A percentile compares a stretch with the other conserved stretches of the same genome.
phyloP scores from a whole-genome alignment of 1,284 basidiomycete species.

The Vanrija sp. region DNA sequence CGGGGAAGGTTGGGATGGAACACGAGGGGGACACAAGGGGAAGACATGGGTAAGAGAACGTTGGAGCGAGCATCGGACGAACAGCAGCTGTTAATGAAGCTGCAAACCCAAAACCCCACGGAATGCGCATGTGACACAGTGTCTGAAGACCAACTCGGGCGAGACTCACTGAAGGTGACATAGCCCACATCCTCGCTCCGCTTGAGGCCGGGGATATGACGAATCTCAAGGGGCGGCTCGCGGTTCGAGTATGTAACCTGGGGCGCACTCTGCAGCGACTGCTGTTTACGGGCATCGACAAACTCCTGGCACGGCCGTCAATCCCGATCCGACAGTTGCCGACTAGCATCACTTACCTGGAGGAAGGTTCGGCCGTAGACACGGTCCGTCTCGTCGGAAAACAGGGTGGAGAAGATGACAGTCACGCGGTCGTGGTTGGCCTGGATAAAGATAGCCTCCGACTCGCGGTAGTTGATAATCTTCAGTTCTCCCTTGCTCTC shows the following conservation, averaged over 20 bases:
- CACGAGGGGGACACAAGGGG: background rate
- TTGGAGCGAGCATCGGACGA: background rate
- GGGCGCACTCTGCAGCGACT: slow-evolving; percentile 92
- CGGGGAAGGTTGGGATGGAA: too few species aligned
- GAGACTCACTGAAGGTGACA: slow-evolving; percentile 74
- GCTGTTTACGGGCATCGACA: slow-evolving; percentile 90
- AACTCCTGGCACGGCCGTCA: slow-evolving; percentile 67
- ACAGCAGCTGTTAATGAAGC: too few species aligned
- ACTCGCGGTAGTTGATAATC: slow-evolving; percentile 89
- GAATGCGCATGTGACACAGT: too few species aligned
- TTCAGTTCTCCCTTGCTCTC: slow-evolving; percentile 72
- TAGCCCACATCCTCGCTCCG: slow-evolving; percentile 91
- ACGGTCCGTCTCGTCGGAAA: slow-evolving; percentile 95
- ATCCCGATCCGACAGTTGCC: background rate
- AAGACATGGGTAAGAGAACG: too few species aligned
- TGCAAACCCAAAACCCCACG: too few species aligned
- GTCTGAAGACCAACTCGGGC: background rate
- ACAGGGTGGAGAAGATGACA: slow-evolving; percentile 94
- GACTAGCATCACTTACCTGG: slow-evolving; percentile 61
- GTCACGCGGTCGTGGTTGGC: slow-evolving; percentile 93
- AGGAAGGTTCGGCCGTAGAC: slow-evolving; percentile 96
- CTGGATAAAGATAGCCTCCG: slow-evolving; percentile 95
- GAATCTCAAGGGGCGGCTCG: slow-evolving; percentile 93
- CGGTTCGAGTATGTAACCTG: slow-evolving; percentile 97
- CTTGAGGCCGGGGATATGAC: slow-evolving; percentile 74